These are phyloP conservation scores for Pestalotiopsis sp. DNA, from an alignment of 2,329 filamentous ascomycete species.

Conservation along the genomic window DNA sequence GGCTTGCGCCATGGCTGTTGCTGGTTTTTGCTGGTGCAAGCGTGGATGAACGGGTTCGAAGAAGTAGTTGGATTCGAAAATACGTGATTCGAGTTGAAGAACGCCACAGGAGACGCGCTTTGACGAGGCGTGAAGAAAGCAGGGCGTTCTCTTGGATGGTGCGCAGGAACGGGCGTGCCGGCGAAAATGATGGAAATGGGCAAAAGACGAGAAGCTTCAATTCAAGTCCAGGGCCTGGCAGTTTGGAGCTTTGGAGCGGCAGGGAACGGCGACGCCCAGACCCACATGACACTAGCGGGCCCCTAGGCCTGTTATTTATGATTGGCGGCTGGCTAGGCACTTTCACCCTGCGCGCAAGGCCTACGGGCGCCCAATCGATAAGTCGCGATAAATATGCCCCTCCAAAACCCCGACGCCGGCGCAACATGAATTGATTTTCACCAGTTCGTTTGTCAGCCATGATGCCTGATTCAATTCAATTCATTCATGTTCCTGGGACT, in stretches of 20 bases:
- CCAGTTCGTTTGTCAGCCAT: too few relatives aligned
- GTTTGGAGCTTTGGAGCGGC: not conserved
- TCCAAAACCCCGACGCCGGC: too few relatives aligned
- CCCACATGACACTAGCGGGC: not conserved
- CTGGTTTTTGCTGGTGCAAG: not conserved
- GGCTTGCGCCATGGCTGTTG: conserved; percentile 46
- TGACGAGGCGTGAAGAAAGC: not conserved
- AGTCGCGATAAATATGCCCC: too few relatives aligned
- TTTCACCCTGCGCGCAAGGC: too few relatives aligned
- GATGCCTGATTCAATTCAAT: too few relatives aligned
- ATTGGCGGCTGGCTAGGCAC: not conserved
- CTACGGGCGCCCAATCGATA: too few relatives aligned
- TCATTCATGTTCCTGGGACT: too few relatives aligned
- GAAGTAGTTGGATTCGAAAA: not conserved
- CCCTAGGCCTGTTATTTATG: not conserved
- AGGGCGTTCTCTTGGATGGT: not conserved
- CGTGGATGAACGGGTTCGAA: not conserved
- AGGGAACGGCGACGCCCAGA: not conserved
- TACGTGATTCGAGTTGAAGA: not conserved
- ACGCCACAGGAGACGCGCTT: not conserved
- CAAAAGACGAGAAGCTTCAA: not conserved
- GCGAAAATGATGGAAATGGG: not conserved
- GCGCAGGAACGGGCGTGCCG: not conserved
- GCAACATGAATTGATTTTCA: too few relatives aligned
- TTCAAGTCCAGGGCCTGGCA: not conserved